Base-by-base conservation (phyloP, 2,329 filamentous ascomycete genomes). In the Incumbomyces delicatus region DNA sequence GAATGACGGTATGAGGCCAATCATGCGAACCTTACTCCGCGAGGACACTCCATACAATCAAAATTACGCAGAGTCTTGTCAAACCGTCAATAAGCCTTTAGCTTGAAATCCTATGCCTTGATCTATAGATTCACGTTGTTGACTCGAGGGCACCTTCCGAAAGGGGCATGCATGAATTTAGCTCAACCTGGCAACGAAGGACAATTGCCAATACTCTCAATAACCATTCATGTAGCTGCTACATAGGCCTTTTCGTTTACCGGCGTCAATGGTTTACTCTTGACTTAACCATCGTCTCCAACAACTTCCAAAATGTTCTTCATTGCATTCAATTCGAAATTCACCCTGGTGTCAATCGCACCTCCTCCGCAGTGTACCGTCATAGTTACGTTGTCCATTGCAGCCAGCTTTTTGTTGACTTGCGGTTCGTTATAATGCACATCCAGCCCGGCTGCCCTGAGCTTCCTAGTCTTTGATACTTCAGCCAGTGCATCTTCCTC, bases 311-410 rank as follows among this genome's bases (percentile, higher is more conserved):
- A n/a, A 17, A 66, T 64, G 33, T 66, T 65, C 57, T 61, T 60
- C 60, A 66, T 64, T 0, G 61, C 61, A 47, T 62, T 55, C 17
- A 63, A 51, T 53, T 69, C 65, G 42, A 69, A 69, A 3, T 66
- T 68, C 17, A 67, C 61, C n/a, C 66, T 55, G 12, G 61, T 66
- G 1, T 64, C 62, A 3, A 67, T 51, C 1, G 64, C 65, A 0
- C 62, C 63, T 1, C 66, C 66, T 0, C 58, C 65, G n/a, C 62
- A 63, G 32, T 69, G 65, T 0, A 59, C 60, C 1, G 65, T 63
- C 34, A 69, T 50, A 0, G 62, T 65, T 2, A 67, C 66, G 34
- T 69, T 67, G 7, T 64, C 59, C 62, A 68, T 66, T 0, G 51
- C 57, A 1, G 63, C 65, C 18, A 70, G 50, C 8, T 17, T 32